Conservation (phyloP, 2,329 filamentous ascomycete genomes). For the Cyanodermella asteris region DNA sequence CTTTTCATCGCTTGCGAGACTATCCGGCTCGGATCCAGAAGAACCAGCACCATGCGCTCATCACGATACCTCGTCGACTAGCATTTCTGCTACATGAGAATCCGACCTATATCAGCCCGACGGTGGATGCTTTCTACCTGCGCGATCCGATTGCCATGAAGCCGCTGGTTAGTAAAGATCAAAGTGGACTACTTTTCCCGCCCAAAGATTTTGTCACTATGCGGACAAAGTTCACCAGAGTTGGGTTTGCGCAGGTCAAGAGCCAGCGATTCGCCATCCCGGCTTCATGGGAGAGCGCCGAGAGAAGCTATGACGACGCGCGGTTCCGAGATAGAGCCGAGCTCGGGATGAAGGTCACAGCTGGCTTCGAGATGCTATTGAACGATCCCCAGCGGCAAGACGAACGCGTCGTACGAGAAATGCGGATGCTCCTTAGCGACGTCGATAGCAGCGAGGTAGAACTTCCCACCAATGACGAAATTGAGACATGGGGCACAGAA, state of each 20-base stretch:
- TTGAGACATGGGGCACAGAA: constrained; percentile 43
- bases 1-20: constrained; percentile 68
- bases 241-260: constrained; percentile 74
- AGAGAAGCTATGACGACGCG: constrained; percentile 20
- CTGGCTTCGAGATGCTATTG: constrained; percentile 76
- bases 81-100: constrained; percentile 57
- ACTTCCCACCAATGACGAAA: constrained; percentile 54
- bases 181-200: constrained; percentile 39
- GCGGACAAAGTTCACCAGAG: constrained; percentile 64
- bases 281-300: constrained; percentile 28
- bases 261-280: constrained; percentile 58
- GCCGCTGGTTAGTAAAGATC: constrained; percentile 36
- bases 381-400: constrained; percentile 44
- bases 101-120: constrained; percentile 57
- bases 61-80: constrained; percentile 60
- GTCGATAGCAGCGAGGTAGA: constrained; percentile 46
- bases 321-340: constrained; percentile 30
- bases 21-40: constrained; percentile 57
- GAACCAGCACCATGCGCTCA: constrained; percentile 52
- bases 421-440: constrained; percentile 56
- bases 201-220: constrained; percentile 60
- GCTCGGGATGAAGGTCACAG: constrained; percentile 71
- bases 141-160: constrained; percentile 60
- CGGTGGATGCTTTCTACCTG: constrained; percentile 79
- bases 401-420: constrained; percentile 48